Conservation (phyloP, 768 basidiomycete species). For the Lactifluus echinatus region DNA sequence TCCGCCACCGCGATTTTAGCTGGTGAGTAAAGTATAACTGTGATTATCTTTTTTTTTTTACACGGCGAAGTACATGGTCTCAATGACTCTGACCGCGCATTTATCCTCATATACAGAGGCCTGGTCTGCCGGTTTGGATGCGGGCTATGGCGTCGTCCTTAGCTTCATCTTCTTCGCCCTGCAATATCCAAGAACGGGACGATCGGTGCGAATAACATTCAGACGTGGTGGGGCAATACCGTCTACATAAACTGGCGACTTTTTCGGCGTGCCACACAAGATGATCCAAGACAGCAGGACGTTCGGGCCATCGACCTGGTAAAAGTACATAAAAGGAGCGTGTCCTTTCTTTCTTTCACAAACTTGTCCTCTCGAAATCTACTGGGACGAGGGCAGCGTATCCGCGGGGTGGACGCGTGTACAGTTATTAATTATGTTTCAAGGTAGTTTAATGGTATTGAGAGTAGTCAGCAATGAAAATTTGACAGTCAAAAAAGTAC, state of each 20-base stretch:
- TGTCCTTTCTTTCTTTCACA: no score
- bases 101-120: conserved; percentile 33
- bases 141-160: conserved; percentile 50
- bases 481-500: no score
- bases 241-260: conserved; percentile 28
- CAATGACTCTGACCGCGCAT: conserved; percentile 27
- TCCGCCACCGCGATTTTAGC: conserved; percentile 30
- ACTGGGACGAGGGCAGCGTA: no score
- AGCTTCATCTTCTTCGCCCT: conserved; percentile 52
- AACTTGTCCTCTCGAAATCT: no score
- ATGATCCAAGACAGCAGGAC: neutral
- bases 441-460: no score
- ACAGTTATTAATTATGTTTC: no score
- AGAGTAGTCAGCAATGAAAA: no score
- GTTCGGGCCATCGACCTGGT: conserved; percentile 17
- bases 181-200: conserved; percentile 53
- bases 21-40: conserved; percentile 35
- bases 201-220: conserved; percentile 46
- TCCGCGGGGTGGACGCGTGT: no score
- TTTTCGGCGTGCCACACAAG: conserved; percentile 10
- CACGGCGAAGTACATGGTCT: neutral
- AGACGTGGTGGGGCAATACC: conserved; percentile 66
- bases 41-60: conserved; percentile 1
- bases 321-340: no score
- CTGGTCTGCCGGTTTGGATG: conserved; percentile 62